Percentiles rank a stretch among this genome's conserved stretches.
Evolutionary conservation across 2,329 filamentous ascomycete species (phyloP).

Genomic region (Alternaria tenuissima): DNA sequence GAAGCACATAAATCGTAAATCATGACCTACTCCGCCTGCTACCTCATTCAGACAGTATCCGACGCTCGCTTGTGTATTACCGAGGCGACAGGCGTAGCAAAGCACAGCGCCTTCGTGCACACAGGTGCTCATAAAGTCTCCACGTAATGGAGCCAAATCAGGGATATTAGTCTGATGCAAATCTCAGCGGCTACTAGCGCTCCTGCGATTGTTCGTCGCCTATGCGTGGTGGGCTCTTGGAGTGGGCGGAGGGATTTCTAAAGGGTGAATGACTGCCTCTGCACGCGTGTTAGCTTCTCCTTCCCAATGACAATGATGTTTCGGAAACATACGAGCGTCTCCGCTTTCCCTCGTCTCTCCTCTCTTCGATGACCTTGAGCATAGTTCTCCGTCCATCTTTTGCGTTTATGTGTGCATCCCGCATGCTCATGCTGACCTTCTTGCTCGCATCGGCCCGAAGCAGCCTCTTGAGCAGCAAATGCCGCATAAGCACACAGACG

Average conservation of each 20-base stretch:
- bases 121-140: neutral
- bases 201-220: constrained; percentile 43
- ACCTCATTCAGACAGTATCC: neutral
- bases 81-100: neutral
- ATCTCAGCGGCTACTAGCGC: constrained; percentile 8
- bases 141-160: neutral
- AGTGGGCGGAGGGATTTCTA: constrained; percentile 38
- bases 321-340: constrained; percentile 76
- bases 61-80: neutral
- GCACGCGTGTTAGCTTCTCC: constrained; percentile 1
- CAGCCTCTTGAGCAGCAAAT: constrained; percentile 85
- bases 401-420: constrained; percentile 83
- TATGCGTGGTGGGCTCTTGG: constrained; percentile 50
- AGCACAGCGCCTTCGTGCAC: neutral
- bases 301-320: neutral
- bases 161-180: neutral
- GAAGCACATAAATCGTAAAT: constrained; percentile 10
- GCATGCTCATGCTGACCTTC: constrained; percentile 95
- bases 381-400: constrained; percentile 86
- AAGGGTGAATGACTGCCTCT: constrained; percentile 49
- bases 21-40: neutral
- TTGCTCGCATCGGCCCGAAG: constrained; percentile 79
- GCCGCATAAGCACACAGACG: constrained; percentile 93
- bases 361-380: constrained; percentile 83
- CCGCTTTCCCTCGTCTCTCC: constrained; percentile 86